Base-by-base conservation (phyloP, 1,284 basidiomycete genomes). In the Thecaphora thlaspeos region DNA sequence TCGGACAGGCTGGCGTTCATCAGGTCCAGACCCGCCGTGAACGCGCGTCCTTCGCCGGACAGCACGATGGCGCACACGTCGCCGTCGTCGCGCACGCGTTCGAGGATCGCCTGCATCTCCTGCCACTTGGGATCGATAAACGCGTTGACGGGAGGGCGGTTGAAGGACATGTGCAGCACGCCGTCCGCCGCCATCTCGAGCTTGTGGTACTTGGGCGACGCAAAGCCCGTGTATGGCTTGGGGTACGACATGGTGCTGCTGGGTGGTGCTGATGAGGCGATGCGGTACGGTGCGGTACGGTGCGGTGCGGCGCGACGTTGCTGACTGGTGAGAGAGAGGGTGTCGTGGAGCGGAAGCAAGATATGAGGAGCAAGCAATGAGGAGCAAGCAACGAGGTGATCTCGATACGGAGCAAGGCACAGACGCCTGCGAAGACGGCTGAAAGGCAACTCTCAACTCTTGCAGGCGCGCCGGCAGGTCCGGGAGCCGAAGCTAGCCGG, bases 21-120 rank as follows among this genome's bases (percentile, higher is more conserved):
- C n/a, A 72, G 51, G 51, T 78, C 77, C 10, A 78, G 63, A 7
- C 77, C 77, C 4, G 75, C 77, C 19, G 76, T 78, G 54, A 78
- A 78, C 30, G 65, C 70, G 11, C 63, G 52, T 8, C 73, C 73
- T 42, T 75, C 62, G 26, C 71, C 73, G 9, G 65, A 68, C 4
- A 78, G 60, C 2, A 78, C 69, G 36, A 78, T 70, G n/a, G 49
- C 68, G 36, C 62, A 48, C n/a, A 78, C 74, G 12, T 70, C 40
- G 2, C 63, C 57, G 37, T 77, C 75, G 22, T 55, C 45, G 28
- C 65, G 61, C 11, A 74, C 60, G 8, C 39, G 46, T 17, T 48
- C 40, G 18, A 78, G 75, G 55, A 78, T 72, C 4, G 24, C 30
- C 5, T 61, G 48, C 26, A 75, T 51, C 46, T 77, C 76, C 30